Base-by-base conservation (phyloP, 2,329 filamentous ascomycete genomes). In the Pseudogymnoascus sp. region DNA sequence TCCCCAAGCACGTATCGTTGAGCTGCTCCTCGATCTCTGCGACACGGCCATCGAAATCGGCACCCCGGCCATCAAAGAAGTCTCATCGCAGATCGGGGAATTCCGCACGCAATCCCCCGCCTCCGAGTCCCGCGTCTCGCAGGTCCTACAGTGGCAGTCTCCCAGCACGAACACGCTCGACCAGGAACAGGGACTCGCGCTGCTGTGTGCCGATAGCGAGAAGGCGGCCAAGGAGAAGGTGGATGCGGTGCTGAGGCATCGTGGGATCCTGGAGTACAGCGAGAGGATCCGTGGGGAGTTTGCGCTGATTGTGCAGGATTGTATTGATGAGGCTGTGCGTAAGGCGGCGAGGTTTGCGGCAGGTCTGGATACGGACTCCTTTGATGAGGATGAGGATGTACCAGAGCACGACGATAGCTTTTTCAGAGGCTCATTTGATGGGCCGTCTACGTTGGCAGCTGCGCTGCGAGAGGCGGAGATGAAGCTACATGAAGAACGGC, bases 211-310 rank as follows among this genome's bases (percentile, higher is more conserved):
- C 13, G 95, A 99, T 72, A 97, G 93, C 0, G 91, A 95, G 74
- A 87, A 84, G 71, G 84, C 91, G 40, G 90, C 93, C 26, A 90
- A 87, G 71, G 84, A 89, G 50, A 99, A 99, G 74, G 90, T 97
- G 1, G 95, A 99, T 71, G 90, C 93, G 4, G 90, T 97, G 6
- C 87, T 96, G 67, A 89, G 95, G 35, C 91, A 97, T 75, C 88
- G 93, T 61, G 88, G 89, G 69, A 96, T 97, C 61, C 87, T 99
- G 33, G 95, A 99, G 74, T 99, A 99, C 73, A 88, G 93, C 0
- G 95, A 99, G 76, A 87, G 96, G 33, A 96, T 99, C 67, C 90
- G 96, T 3, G 84, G 97, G 57, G 95, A 99, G 71, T 96, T 97
- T 71, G 89, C 93, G 28, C 85, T 96, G 26, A 82, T 97, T 64